A percentile compares a stretch with the other conserved stretches of the same genome.
phyloP scores from a whole-genome alignment of 345 rosid species.

The Heritiera fomes region DNA sequence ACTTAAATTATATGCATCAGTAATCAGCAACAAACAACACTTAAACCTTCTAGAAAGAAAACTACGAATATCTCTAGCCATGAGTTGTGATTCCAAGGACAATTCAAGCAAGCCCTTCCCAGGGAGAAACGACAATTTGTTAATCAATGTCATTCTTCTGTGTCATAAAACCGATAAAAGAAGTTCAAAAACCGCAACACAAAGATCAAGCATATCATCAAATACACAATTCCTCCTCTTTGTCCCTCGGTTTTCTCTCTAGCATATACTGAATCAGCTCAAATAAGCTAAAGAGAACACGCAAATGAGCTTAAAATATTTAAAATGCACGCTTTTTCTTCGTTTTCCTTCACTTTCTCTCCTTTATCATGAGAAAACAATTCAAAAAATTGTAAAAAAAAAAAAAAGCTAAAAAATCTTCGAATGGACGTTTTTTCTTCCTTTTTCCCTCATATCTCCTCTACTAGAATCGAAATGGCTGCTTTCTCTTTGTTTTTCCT shows the following conservation, averaged over 20 bases:
- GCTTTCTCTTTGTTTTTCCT: not conserved
- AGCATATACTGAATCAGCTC: not conserved
- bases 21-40: not conserved
- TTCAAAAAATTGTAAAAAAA: not conserved
- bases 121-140: not conserved
- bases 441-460: not conserved
- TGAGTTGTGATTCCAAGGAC: slow-evolving; percentile 13
- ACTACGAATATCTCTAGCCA: slow-evolving; percentile 11
- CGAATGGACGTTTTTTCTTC: not conserved
- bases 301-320: not conserved
- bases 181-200: not conserved
- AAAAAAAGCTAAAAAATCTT: not conserved
- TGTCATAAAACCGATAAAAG: not conserved
- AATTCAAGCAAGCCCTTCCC: slow-evolving; percentile 9
- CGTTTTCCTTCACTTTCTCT: not conserved
- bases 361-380: not conserved
- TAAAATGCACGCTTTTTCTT: not conserved
- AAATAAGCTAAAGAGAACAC: not conserved
- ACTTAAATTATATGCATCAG: not conserved
- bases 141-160: slow-evolving; percentile 12
- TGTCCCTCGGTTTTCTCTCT: not conserved
- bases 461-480: not conserved
- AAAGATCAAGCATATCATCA: not conserved
- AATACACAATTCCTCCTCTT: not conserved
- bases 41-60: slow-evolving; percentile 11